Evolutionary conservation across 2,329 filamentous ascomycete genomes (phyloP).

Genomic region (Meredithiella fracta): DNA sequence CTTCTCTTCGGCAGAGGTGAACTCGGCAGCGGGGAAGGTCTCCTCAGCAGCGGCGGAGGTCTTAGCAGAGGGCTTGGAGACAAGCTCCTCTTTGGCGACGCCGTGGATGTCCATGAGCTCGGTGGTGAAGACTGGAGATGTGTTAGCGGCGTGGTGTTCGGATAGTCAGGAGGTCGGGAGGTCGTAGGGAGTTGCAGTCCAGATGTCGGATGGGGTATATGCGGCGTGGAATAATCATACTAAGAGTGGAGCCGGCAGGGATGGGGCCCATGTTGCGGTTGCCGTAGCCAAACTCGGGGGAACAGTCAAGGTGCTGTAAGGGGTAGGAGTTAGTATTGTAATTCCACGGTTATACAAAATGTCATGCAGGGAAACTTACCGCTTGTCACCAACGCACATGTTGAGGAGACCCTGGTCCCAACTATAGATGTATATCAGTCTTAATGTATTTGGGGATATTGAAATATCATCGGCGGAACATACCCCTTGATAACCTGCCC

Average conservation of each 20-base stretch:
- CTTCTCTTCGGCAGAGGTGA: constrained; percentile 18
- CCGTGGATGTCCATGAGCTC: constrained; percentile 74
- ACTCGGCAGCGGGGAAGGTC: constrained; percentile 21
- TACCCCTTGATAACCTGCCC: constrained; percentile 83
- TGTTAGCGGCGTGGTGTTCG: neutral
- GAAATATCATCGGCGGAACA: constrained; percentile 20
- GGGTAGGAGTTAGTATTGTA: constrained; percentile 16
- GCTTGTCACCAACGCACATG: constrained; percentile 94
- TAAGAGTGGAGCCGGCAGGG: constrained; percentile 60
- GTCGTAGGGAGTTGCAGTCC: too few species aligned
- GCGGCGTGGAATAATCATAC: constrained; percentile 27
- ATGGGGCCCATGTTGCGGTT: constrained; percentile 63
- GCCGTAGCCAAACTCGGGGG: constrained; percentile 77
- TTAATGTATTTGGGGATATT: constrained; percentile 15
- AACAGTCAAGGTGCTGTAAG: constrained; percentile 58
- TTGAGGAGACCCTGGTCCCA: constrained; percentile 83
- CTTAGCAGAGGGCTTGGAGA: constrained; percentile 25
- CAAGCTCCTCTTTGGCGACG: constrained; percentile 34
- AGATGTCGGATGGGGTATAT: too few species aligned
- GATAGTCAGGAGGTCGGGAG: neutral
- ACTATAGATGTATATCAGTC: constrained; percentile 24
- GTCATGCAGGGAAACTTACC: constrained; percentile 23
- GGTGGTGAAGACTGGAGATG: constrained; percentile 62
- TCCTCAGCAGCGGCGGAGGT: constrained; percentile 18
- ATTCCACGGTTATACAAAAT: neutral